Evolutionary conservation across 371 early-diverging fungal species (phyloP).

Genomic region (Globomyces sp.): DNA sequence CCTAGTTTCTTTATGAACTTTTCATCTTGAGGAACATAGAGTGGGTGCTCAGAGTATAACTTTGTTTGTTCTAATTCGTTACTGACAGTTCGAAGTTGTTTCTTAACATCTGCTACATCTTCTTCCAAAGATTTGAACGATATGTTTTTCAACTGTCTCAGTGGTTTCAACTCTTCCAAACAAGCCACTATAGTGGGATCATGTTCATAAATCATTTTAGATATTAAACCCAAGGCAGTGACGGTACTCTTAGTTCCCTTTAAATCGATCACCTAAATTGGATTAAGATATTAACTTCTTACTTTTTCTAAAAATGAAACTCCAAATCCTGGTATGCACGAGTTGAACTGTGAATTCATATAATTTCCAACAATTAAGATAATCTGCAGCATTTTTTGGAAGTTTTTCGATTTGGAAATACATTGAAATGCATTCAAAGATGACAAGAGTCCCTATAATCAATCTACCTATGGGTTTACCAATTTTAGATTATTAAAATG

Average conservation of each 20-base stretch:
- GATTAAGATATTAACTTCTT: too few species aligned
- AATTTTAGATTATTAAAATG: neutral
- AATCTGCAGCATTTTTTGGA: conserved; percentile 10
- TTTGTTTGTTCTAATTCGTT: neutral
- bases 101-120: neutral
- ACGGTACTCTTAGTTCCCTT: neutral
- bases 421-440: conserved; percentile 2
- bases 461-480: too few species aligned
- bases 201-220: neutral
- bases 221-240: neutral
- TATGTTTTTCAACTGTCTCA: neutral
- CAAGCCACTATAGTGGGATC: neutral
- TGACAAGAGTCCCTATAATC: neutral
- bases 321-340: neutral
- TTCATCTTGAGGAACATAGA: neutral
- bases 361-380: neutral
- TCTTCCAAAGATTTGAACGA: neutral
- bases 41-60: neutral
- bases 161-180: neutral
- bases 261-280: neutral
- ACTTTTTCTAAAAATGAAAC: neutral
- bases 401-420: neutral
- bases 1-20: neutral
- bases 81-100: neutral
- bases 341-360: neutral